Conservation (phyloP, 306 rosid genomes). For the Lablab purpureus region DNA sequence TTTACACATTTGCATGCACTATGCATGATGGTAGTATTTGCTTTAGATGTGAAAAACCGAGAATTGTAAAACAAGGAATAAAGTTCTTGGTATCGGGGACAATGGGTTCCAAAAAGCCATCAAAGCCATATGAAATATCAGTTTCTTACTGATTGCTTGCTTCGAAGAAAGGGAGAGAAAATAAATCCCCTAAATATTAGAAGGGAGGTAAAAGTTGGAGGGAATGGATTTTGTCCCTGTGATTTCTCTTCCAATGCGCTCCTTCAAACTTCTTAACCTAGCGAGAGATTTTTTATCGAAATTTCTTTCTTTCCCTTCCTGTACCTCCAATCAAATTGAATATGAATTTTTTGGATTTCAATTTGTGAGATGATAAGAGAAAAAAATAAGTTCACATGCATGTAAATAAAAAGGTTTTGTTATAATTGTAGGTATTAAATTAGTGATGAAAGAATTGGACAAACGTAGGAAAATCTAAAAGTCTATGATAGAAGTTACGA, state of each 20-base stretch:
- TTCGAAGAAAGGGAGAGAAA: slow-evolving; percentile 1
- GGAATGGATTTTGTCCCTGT: not conserved
- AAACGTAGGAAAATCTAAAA: not conserved
- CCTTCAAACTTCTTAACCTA: not conserved
- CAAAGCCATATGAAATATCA: not conserved
- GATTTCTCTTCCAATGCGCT: not conserved
- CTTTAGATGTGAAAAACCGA: slow-evolving; percentile 12
- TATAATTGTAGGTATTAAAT: not conserved
- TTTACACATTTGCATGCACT: slow-evolving; percentile 23
- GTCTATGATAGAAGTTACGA: not conserved
- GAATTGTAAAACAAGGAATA: not conserved
- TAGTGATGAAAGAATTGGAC: not conserved
- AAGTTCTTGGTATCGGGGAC: slow-evolving; percentile 3
- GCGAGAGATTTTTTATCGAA: not conserved
- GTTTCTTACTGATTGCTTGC: not conserved
- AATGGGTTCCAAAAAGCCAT: not conserved
- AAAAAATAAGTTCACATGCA: not conserved
- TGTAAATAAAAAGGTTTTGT: not conserved
- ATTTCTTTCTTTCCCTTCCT: not conserved
- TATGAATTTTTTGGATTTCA: not conserved
- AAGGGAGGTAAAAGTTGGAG: not conserved
- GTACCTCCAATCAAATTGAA: not conserved
- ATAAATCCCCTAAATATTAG: not conserved
- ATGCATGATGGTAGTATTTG: not conserved
- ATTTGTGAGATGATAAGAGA: not conserved